A percentile compares a stretch with the other conserved stretches of the same genome.
Conservation (phyloP, 2,329 filamentous ascomycete genomes). For the Sordariomycetes sp. region DNA sequence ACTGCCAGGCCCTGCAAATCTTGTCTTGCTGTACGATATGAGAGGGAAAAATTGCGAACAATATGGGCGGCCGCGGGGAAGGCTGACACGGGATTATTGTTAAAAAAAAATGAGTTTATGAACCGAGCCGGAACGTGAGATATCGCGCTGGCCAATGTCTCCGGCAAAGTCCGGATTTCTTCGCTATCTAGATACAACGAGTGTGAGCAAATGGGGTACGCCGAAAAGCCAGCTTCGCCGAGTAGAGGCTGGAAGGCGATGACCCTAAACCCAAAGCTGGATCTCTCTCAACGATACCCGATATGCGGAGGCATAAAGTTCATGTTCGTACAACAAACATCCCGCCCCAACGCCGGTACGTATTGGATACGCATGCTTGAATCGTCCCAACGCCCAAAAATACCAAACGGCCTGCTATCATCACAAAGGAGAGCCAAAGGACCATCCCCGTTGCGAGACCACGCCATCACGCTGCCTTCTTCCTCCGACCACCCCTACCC, state of each 20-base stretch:
- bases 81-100: no score
- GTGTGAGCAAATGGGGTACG: background rate
- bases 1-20: no score
- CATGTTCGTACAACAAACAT: background rate
- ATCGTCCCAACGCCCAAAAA: background rate
- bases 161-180: background rate
- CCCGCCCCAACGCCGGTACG: conserved; percentile 3
- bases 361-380: conserved; percentile 3
- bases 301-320: background rate
- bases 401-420: background rate
- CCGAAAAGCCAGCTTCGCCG: background rate
- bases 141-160: no score
- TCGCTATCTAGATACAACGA: background rate
- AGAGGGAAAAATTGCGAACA: no score
- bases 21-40: no score
- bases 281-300: background rate
- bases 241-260: background rate
- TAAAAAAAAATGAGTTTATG: no score
- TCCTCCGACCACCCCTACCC: conserved; percentile 39
- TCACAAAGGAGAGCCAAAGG: background rate
- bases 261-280: background rate
- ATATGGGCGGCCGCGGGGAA: no score
- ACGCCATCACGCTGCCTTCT: conserved; percentile 16
- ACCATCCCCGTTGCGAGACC: background rate
- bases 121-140: no score